A percentile compares a stretch with the other conserved stretches of the same genome.
Conservation (phyloP, 768 basidiomycete genomes). For the Antrodiella citrinella region DNA sequence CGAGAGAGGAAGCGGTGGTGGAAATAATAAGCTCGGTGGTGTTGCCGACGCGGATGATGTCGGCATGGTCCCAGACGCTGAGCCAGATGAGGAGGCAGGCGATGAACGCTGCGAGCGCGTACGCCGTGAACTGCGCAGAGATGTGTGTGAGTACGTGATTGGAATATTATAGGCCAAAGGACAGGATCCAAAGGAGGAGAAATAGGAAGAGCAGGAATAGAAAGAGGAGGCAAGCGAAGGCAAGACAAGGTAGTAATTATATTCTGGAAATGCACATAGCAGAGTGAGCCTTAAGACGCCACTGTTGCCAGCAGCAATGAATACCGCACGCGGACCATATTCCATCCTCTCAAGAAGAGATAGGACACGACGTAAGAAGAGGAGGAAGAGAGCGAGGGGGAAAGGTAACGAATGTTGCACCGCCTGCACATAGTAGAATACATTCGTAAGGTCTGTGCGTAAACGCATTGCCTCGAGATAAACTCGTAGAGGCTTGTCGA, state of each 20-base stretch:
- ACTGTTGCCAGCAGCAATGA: no score
- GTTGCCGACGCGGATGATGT: slow-evolving; percentile 68
- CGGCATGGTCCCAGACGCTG: slow-evolving; percentile 60
- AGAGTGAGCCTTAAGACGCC: no score
- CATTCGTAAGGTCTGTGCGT: no score
- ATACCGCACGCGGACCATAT: no score
- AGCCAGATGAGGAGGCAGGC: slow-evolving; percentile 71
- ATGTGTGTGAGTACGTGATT: neutral
- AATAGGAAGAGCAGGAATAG: neutral
- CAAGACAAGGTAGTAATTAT: neutral
- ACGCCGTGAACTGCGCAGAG: slow-evolving; percentile 40
- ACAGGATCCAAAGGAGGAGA: neutral
- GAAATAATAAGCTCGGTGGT: slow-evolving; percentile 59
- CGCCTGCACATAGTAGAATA: no score
- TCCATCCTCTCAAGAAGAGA: no score
- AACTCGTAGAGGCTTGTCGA: no score
- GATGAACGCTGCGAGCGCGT: slow-evolving; percentile 54
- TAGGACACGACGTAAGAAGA: neutral
- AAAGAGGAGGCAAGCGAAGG: neutral
- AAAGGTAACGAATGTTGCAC: no score
- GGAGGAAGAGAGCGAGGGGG: no score
- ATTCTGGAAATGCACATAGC: no score
- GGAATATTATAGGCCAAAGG: neutral
- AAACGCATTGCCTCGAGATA: no score
- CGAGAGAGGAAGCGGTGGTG: slow-evolving; percentile 53